Conservation (phyloP, 345 rosid species). For the Bruguiera sexangula region DNA sequence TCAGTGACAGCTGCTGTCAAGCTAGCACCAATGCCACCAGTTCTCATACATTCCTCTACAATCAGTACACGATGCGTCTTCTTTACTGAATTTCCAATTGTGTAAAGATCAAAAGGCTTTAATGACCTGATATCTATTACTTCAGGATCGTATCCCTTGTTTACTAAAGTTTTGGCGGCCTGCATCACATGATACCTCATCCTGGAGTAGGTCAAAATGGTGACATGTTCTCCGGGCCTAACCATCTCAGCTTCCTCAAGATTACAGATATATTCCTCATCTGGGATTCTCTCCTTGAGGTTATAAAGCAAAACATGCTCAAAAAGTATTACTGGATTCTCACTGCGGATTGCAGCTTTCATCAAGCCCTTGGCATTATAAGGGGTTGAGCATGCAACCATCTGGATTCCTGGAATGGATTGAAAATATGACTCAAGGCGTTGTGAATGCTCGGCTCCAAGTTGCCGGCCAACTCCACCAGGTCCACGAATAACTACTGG, state of each 20-base stretch:
- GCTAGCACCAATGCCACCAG: slow-evolving; percentile 97
- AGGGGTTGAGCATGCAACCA: slow-evolving; percentile 99
- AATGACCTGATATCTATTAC: slow-evolving; percentile 90
- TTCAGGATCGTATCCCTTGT: slow-evolving; percentile 96
- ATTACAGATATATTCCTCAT: slow-evolving; percentile 77
- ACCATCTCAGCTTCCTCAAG: slow-evolving; percentile 99
- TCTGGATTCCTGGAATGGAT: slow-evolving; percentile 96
- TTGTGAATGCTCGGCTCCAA: slow-evolving; percentile 96
- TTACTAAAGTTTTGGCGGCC: slow-evolving; percentile 88
- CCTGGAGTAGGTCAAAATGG: slow-evolving; percentile 85
- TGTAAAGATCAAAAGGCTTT: slow-evolving; percentile 89
- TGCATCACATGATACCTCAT: slow-evolving; percentile 99
- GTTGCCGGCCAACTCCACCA: slow-evolving; percentile 96
- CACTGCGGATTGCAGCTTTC: slow-evolving; percentile 98
- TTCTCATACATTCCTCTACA: slow-evolving; percentile 98
- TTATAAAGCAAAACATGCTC: slow-evolving; percentile 97
- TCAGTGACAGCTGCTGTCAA: slow-evolving; percentile 84
- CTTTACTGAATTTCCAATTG: slow-evolving; percentile 88
- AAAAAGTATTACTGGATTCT: slow-evolving; percentile 92
- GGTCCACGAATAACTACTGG: slow-evolving; percentile 97
- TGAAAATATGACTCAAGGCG: slow-evolving; percentile 96
- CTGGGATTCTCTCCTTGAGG: slow-evolving; percentile 93
- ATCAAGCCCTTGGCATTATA: slow-evolving; percentile 97
- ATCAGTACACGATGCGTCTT: slow-evolving; percentile 90
- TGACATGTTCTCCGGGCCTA: slow-evolving; percentile 90